These are phyloP conservation scores for Myxozyma neotropica DNA, from an alignment of 805 yeast species.

Conservation along the genomic window DNA sequence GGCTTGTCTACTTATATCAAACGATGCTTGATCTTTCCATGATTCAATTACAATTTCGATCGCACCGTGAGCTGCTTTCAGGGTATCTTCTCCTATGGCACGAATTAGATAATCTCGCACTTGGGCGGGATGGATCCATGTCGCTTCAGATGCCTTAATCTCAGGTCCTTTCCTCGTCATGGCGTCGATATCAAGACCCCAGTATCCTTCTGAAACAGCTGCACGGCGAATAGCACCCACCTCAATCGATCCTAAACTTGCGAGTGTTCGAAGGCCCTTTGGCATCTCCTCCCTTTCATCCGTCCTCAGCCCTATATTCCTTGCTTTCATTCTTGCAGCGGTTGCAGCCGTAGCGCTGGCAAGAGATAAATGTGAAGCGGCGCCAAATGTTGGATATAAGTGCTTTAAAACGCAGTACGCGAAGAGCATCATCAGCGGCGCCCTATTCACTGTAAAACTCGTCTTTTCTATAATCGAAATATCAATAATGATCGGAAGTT, in stretches of 20 bases:
- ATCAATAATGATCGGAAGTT: conserved; percentile 16
- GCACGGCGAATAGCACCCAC: conserved; percentile 27
- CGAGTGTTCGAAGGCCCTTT: conserved; percentile 15
- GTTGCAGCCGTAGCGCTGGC: conserved; percentile 29
- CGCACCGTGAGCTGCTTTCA: conserved; percentile 23
- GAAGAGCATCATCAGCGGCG: conserved; percentile 31
- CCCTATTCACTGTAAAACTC: conserved; percentile 21
- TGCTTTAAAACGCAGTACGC: conserved; percentile 18
- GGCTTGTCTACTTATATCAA: not conserved
- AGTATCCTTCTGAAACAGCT: conserved; percentile 27
- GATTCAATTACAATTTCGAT: conserved; percentile 25
- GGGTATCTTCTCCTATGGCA: conserved; percentile 19
- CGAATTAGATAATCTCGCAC: conserved; percentile 28
- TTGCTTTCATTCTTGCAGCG: conserved; percentile 22
- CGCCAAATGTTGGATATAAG: conserved; percentile 24
- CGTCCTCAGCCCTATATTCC: conserved; percentile 11
- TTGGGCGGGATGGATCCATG: conserved; percentile 31
- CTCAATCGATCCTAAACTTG: conserved; percentile 22
- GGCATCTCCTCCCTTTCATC: conserved; percentile 1
- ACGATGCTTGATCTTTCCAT: conserved; percentile 10
- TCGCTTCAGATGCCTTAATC: conserved; percentile 7
- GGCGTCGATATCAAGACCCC: conserved; percentile 33
- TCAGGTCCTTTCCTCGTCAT: not conserved
- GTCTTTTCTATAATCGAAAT: not conserved
- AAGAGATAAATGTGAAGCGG: conserved; percentile 24